A percentile compares a stretch with the other conserved stretches of the same genome.
Evolutionary conservation across 2,329 filamentous ascomycete species (phyloP).

Genomic region (Nemania bipapillata): DNA sequence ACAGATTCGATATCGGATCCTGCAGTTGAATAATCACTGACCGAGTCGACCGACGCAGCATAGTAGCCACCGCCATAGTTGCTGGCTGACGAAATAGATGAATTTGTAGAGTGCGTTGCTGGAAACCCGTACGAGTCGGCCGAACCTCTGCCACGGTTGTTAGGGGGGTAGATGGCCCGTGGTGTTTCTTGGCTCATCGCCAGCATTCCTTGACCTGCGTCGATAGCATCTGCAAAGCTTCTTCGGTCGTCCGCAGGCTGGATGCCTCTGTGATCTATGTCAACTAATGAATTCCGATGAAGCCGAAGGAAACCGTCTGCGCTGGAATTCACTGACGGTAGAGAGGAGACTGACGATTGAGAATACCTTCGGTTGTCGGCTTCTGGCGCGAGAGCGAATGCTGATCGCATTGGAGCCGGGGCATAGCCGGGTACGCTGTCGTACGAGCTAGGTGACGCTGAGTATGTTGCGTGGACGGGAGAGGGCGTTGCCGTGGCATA

Average conservation of each 20-base stretch:
- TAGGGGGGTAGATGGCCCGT: slow-evolving; percentile 83
- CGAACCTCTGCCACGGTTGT: slow-evolving; percentile 73
- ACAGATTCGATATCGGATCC: slow-evolving; percentile 87
- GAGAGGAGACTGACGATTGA: slow-evolving; percentile 79
- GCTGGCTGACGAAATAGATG: slow-evolving; percentile 85
- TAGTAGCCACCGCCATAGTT: slow-evolving; percentile 86
- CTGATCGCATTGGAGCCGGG: slow-evolving; percentile 69
- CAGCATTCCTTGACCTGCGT: slow-evolving; percentile 93
- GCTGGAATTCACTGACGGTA: slow-evolving; percentile 60
- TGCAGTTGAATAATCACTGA: slow-evolving; percentile 92
- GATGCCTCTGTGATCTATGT: slow-evolving; percentile 69
- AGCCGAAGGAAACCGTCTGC: slow-evolving; percentile 52
- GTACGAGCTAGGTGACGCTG: slow-evolving; percentile 75
- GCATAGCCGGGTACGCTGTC: slow-evolving; percentile 78
- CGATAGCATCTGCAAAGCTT: slow-evolving; percentile 87
- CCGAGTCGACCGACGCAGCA: slow-evolving; percentile 82
- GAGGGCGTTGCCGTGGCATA: slow-evolving; percentile 75
- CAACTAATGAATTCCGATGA: slow-evolving; percentile 72
- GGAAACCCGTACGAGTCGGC: slow-evolving; percentile 93
- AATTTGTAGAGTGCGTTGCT: slow-evolving; percentile 82
- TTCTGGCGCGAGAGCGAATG: slow-evolving; percentile 68
- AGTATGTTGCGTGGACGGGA: slow-evolving; percentile 72
- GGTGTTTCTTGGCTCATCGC: slow-evolving; percentile 96
- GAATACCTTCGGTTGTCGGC: slow-evolving; percentile 76
- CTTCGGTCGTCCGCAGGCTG: slow-evolving; percentile 67